Base-by-base conservation (phyloP, 805 yeast genomes). In the Kluyveromyces dobzhanskii region DNA sequence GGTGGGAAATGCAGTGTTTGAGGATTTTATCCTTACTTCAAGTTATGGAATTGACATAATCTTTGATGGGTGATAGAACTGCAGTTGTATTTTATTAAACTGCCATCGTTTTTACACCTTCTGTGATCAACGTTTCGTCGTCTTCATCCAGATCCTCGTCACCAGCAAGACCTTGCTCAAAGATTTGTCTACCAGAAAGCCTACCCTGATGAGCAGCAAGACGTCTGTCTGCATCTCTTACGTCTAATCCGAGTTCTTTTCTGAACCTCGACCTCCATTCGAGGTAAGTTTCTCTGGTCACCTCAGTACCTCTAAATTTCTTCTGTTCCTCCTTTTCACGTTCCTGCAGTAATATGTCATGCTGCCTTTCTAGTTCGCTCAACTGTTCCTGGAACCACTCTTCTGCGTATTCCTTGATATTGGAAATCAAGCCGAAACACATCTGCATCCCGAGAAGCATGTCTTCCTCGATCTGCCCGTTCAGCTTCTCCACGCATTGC, bases 371-470 rank as follows among this genome's bases (percentile, higher is more conserved):
- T 27, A 65, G 68, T 4, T 47, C 51, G 12, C 67, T 64, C 33
- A 83, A 66, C 47, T 80, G 78, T n/a, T 67, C 61, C 21, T 70
- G 73, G 52, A 85, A 84, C 46, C 75, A 53, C 17, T 61, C 61
- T 51, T 92, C 98, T 11, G 85, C 90, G 42, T 72, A 72, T 36
- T 90, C 97, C 53, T 90, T 90, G 39, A 87, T 68, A 7, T 76
- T 67, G 1, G 94, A 76, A 0, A 84, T 73, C 32, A 90, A 58
- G 1, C 95, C 76, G 61, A 88, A 92, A 4, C 90, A 72, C 47
- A 87, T 79, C n/a, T 96, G 95, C 72, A 90, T 81, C 1, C 98
- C 98, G 1, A 88, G 44, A 52, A 85, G 80, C 54, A 82, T 77
- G 43, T 78, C 80, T 2, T 74, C 39, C 57, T 63, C 46, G 73